These are phyloP conservation scores for Penicillium psychrosexuale DNA, from an alignment of 2,329 filamentous ascomycete species.

Conservation along the genomic window DNA sequence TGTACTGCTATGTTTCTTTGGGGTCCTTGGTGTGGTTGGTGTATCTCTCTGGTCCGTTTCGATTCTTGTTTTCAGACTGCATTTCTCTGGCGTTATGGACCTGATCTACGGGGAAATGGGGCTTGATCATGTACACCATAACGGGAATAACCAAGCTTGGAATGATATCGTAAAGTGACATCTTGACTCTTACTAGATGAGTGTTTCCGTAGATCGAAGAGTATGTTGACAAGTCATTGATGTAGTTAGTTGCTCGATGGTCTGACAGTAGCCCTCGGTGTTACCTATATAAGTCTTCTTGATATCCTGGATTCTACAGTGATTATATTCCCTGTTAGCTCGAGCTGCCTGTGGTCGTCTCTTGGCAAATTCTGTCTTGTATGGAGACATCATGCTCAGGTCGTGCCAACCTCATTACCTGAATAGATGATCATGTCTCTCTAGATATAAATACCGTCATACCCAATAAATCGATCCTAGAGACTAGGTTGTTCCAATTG, in stretches of 20 bases:
- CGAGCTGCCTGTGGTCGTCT: not conserved
- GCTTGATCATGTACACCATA: slow-evolving; percentile 1
- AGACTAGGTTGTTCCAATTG: not conserved
- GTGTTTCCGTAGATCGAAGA: not conserved
- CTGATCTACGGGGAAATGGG: not conserved
- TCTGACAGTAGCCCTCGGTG: not conserved
- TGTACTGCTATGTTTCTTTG: slow-evolving; percentile 15
- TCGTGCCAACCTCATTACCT: not conserved
- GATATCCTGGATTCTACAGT: not conserved
- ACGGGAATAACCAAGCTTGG: not conserved
- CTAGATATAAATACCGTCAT: not conserved
- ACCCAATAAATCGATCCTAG: too few species aligned
- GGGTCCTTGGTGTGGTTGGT: slow-evolving; percentile 1
- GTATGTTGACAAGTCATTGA: not conserved
- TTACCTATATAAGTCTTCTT: not conserved
- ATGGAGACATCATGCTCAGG: not conserved
- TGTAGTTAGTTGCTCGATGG: not conserved
- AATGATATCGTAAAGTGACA: slow-evolving; percentile 4
- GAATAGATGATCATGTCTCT: not conserved
- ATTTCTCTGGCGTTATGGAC: slow-evolving; percentile 3
- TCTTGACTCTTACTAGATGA: not conserved
- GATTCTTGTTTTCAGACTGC: slow-evolving; percentile 1
- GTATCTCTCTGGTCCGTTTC: slow-evolving; percentile 4
- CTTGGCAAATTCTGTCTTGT: not conserved
- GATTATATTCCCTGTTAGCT: not conserved